A percentile compares a stretch with the other conserved stretches of the same genome.
Conservation (phyloP, 116 monocot species). For the Papilionanthe hybrid region DNA sequence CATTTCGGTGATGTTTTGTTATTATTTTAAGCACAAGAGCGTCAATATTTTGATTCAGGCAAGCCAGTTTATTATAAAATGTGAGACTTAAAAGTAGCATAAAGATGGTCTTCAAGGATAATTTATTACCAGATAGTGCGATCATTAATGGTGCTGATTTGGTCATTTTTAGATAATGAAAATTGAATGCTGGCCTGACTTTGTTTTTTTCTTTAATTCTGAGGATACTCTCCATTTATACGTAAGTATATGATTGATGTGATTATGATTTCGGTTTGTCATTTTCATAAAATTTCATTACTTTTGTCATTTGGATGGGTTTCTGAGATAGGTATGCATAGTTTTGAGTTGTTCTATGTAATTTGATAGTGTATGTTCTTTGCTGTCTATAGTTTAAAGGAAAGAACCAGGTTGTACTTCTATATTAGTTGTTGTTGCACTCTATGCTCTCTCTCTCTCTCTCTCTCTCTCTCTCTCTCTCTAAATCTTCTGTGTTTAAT, state of each 20-base stretch:
- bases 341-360: not conserved
- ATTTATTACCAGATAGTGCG: not conserved
- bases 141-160: not conserved
- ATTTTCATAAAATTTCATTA: not conserved
- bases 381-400: not conserved
- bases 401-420: not conserved
- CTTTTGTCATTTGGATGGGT: not conserved
- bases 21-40: not conserved
- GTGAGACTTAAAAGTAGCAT: not conserved
- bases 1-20: not conserved
- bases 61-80: not conserved
- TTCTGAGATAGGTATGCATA: not conserved
- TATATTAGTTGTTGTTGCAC: not conserved
- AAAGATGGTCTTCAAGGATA: not conserved
- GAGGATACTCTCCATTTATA: not conserved
- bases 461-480: too few species aligned
- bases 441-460: not conserved
- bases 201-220: not conserved
- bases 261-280: not conserved
- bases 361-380: not conserved
- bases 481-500: constrained; percentile 4
- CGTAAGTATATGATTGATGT: not conserved
- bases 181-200: not conserved
- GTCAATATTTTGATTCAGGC: not conserved
- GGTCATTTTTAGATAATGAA: not conserved